Base-by-base conservation (phyloP, 2,329 filamentous ascomycete genomes). In the Botrytis medusae region DNA sequence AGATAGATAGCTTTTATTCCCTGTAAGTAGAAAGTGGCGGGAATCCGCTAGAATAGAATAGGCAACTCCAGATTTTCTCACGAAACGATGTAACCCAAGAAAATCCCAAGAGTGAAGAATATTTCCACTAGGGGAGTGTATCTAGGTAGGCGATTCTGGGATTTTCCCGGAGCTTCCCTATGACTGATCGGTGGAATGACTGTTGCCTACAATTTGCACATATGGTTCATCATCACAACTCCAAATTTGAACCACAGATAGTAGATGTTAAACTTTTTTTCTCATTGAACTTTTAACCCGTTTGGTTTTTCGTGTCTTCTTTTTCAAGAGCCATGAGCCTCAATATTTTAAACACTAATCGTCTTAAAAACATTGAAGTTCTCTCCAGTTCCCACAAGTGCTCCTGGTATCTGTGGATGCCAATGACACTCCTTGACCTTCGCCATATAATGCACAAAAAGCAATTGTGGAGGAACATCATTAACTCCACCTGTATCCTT, bases 401-500 rank as follows among this genome's bases (percentile, higher is more conserved):
- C 91, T 44, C 96, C 96, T 0, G 94, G 93, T 81, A 98, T 97
- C 85, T 99, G 96, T 48, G 92, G 93, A 84, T 98, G 95, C 95
- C 96, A 99, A 84, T 99, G 96, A 54, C 95, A 85, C 84, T 99
- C 96, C 88, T 98, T 98, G 73, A 94, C 94, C 78, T 93, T 91
- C 79, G 97, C 92, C 85, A 97, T 94, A 82, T 97, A 98, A 84
- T 99, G 96, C 80, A 98, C 94, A 83, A 99, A 99, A 76, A 99
- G 85, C 79, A 99, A 84, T 83, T 99, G 96, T 7, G 96, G 94
- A 74, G 96, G 96, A 76, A 98, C 94, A 80, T 93, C 90, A 59
- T 95, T 90, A 76, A 97, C 95, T 71, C 93, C 94, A 0, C 92
- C 94, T 6, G 92, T 95, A 80, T 97, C 93, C 81, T 91, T 93